These are phyloP conservation scores for Aspergillus fructus DNA, from an alignment of 2,329 filamentous ascomycete genomes.

Conservation along the genomic window DNA sequence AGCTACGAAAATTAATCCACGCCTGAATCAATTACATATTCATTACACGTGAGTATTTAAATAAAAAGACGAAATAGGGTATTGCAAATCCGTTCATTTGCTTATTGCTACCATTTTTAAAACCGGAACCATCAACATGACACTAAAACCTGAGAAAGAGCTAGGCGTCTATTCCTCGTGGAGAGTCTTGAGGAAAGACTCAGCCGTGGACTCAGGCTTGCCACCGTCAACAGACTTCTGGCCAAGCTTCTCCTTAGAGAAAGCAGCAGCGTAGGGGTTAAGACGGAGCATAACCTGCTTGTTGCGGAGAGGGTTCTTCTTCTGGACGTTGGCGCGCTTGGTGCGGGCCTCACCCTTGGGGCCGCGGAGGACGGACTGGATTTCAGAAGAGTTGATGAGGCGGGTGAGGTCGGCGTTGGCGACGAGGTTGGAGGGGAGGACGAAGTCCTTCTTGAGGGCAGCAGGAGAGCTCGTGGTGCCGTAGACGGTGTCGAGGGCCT, in stretches of 20 bases:
- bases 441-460: constrained; percentile 97
- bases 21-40: constrained; percentile 7
- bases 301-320: constrained; percentile 99
- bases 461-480: constrained; percentile 86
- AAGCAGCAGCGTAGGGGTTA: constrained; percentile 95
- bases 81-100: constrained; percentile 30
- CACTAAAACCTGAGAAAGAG: constrained; percentile 11
- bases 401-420: constrained; percentile 93
- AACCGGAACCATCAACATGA: constrained; percentile 18
- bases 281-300: constrained; percentile 97
- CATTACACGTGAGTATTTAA: constrained; percentile 6
- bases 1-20: background rate
- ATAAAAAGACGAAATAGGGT: constrained; percentile 14
- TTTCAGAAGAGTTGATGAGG: constrained; percentile 98
- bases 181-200: constrained; percentile 54
- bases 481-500: constrained; percentile 95
- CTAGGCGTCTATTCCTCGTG: constrained; percentile 49
- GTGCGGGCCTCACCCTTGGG: constrained; percentile 87
- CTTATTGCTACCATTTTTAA: constrained; percentile 26
- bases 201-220: constrained; percentile 59
- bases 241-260: constrained; percentile 81
- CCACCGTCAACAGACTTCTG: constrained; percentile 63
- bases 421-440: constrained; percentile 89
- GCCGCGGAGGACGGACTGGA: constrained; percentile 91
- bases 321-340: constrained; percentile 90